These are phyloP conservation scores for Fistulifera pelliculosa DNA, from an alignment of 108 stramenopile genomes.

Conservation along the genomic window DNA sequence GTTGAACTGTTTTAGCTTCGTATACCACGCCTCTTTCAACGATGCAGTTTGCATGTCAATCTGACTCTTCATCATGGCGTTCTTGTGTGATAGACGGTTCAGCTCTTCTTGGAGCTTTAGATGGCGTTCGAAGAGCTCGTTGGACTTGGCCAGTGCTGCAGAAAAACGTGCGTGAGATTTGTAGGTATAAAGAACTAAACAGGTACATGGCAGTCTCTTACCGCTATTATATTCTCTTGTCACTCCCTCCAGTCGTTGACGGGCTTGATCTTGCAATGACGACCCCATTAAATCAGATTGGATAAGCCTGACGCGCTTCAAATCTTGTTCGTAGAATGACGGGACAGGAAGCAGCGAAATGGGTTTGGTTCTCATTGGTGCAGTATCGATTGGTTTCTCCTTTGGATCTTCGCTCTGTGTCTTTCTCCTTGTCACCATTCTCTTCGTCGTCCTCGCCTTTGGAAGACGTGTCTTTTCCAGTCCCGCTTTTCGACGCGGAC, in stretches of 20 bases:
- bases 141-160: slow-evolving; percentile 24
- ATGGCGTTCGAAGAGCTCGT: slow-evolving; percentile 21
- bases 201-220: slow-evolving; percentile 9
- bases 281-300: slow-evolving; percentile 35
- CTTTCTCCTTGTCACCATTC: slow-evolving; percentile 14
- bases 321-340: slow-evolving; percentile 64
- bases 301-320: slow-evolving; percentile 37
- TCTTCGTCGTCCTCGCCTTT: slow-evolving; percentile 9
- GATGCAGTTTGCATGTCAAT: no score
- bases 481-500: not conserved
- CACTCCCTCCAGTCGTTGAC: slow-evolving; percentile 17
- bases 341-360: slow-evolving; percentile 59
- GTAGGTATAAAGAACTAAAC: not conserved
- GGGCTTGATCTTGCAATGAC: slow-evolving; percentile 21
- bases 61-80: no score
- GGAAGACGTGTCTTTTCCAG: not conserved
- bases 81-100: not conserved
- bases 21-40: not conserved
- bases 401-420: slow-evolving; percentile 2
- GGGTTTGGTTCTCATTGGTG: slow-evolving; percentile 26
- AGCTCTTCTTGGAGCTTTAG: slow-evolving; percentile 11
- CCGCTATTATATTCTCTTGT: slow-evolving; percentile 37
- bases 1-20: not conserved
- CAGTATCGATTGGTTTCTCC: slow-evolving; percentile 6
- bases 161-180: not conserved